Base-by-base conservation (phyloP, 208 protist species). In the Chromosphaera perkinsii region DNA sequence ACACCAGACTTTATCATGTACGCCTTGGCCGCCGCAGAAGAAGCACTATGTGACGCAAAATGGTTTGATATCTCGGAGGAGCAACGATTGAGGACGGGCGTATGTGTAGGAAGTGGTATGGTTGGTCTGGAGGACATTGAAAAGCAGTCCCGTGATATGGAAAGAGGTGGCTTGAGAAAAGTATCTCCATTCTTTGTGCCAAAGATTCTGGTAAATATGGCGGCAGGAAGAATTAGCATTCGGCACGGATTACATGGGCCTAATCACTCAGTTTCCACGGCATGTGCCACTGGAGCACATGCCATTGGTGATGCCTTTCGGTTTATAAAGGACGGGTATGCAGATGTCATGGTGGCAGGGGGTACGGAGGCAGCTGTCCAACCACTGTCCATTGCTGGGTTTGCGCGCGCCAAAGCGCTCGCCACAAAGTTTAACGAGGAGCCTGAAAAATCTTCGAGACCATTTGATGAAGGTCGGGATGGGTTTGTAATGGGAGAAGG, bases 401-500 rank as follows among this genome's bases (percentile, higher is more conserved):
- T 98, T 72, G 26, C 29, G 29, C 40, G 71, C 14, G 87, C 88
- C 74, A 85, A 84, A 20, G 94, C 95, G 17, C 71, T 98, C 1
- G 87, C 89, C 51, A 94, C 85, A 2, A 83, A 80, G 59, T 93
- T 80, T 73, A 96, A 97, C 69, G 77, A 93, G 22, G 12, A 51
- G 4, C 73, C 93, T 57, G 1, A 79, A n/a, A 48, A 73, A 29
- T 86, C 92, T 0, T 95, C 90, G 1, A 83, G 94, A 1, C 95
- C 95, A 2, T 97, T 97, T 63, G 92, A 97, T 73, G 51, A 63
- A 12, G 60, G 64, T 12, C 75, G 93, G 17, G 82, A 79, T 39
- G 93, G 92, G 0, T 98, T 98, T 84, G 86, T 98, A 0, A 97
- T 98, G 79, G 91, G 90, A 14, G 94, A 98, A 56, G 95, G 95